Base-by-base conservation (phyloP, 2,329 filamentous ascomycete genomes). In the Cercospora citrullina region DNA sequence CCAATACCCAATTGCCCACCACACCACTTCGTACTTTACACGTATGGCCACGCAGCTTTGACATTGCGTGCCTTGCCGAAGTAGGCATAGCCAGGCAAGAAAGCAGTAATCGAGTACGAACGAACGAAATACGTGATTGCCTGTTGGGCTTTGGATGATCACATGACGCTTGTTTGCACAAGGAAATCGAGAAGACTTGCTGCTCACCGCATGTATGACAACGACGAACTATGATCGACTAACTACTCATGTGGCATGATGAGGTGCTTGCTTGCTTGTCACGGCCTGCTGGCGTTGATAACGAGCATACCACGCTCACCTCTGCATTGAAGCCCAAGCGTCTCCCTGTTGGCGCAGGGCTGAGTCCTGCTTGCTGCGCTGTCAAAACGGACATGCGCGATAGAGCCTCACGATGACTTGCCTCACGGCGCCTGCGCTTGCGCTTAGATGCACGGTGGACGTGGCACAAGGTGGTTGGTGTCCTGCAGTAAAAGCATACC, bases 401-500 rank as follows among this genome's bases (percentile, higher is more conserved):
- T 23, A 36, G 36, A 51, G 60, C n/a, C 36, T 45, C 26, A 23
- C 31, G 61, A 36, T 55, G 61, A 63, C 28, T 63, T 55, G 48
- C 48, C 33, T 36, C 31, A 36, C 12, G n/a, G 31, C 55, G 55
- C 55, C 21, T 36, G 55, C 55, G 31, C 55, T 9, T 36, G 55
- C 55, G 31, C 48, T 51, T 18, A 9, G n/a, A 63, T 63, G 48
- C 61, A 63, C 45, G 48, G 9, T 9, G 61, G 48, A 63, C 61
- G 61, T 63, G 61, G 61, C 61, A 63, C 48, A 36, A 36, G 39
- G 33, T 63, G 61, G 61, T 63, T 63, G 61, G 61, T 63, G 42
- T 51, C 16, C 60, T 51, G 16, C 45, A 55, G 55, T 33, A 21
- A 36, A 59, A 59, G 31, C 8, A 18, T 14, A 26, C 14, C 8